phyloP scores from a whole-genome alignment of 257 asterid genomes.

The Solanum sitiens region DNA sequence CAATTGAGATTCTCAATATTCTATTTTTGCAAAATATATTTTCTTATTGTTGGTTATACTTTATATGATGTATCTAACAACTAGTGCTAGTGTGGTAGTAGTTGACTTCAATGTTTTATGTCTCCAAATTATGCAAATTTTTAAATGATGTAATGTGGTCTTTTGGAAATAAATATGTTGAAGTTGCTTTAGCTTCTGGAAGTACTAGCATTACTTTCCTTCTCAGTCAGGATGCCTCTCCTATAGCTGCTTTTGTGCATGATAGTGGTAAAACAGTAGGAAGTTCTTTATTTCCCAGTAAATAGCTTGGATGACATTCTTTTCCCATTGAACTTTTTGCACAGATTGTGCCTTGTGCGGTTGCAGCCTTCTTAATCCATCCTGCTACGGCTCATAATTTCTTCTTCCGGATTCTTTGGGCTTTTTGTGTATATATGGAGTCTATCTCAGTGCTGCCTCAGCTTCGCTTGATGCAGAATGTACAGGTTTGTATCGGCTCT shows the following conservation, averaged over 20 bases:
- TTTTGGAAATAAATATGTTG: neutral
- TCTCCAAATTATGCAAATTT: neutral
- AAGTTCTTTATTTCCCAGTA: neutral
- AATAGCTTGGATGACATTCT: neutral
- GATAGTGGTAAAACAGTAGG: neutral
- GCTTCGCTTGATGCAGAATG: neutral
- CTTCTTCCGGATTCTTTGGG: slow-evolving; percentile 8
- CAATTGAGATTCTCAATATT: neutral
- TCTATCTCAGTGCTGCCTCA: neutral
- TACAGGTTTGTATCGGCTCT: neutral
- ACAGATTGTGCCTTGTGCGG: slow-evolving; percentile 23
- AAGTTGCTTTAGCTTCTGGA: neutral
- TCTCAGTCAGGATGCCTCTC: neutral
- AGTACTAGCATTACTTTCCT: neutral
- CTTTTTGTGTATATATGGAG: neutral
- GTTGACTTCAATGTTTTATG: neutral
- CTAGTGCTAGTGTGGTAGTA: neutral
- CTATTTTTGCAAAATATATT: neutral
- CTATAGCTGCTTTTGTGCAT: neutral
- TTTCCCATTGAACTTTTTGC: neutral
- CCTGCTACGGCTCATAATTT: slow-evolving; percentile 20
- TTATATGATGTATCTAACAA: neutral
- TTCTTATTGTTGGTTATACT: neutral
- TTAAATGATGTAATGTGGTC: neutral
- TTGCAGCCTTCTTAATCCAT: slow-evolving; percentile 17